Evolutionary conservation across 495 filamentous ascomycete genomes (phyloP), one percentile per base, ranked within the genome.

Genomic region (Neurospora sp.): DNA sequence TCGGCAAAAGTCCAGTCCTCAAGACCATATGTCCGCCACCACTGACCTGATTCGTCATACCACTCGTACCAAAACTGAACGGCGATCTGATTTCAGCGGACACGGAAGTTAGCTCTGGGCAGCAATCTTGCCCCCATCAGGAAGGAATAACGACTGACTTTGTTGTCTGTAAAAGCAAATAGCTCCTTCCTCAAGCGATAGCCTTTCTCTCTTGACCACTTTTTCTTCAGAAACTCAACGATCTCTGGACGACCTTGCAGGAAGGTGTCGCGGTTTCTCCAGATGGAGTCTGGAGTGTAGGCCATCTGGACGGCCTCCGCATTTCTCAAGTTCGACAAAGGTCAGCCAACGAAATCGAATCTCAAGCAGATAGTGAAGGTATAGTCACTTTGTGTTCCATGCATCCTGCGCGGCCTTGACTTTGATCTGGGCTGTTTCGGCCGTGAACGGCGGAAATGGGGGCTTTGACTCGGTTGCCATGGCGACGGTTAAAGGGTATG

Each of bases 1-100:
- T 85, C 85, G 1, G 89, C 91, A 82, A 94, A 97, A 0, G 94
- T 97, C 94, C 93, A 97, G 78, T 97, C 92, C 82, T 97, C 93
- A 35, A 97, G 85, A 0, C 94, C 94, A 79, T 96, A 97, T 59
- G 92, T 94, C 20, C 94, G 86, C 87, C 92, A 96, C 94, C 93
- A 98, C 76, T 92, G 90, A 77, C 93, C 91, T 1, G 86, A 73
- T 7, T 80, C 81, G 77, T 97, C 93, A 71, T 89, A 87, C 82
- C 88, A 97, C 80, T 97, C 94, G 74, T 97, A 97, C 93, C 93
- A 97, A 80, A 97, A 97, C 81, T 96, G 92, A 48, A 96, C 93
- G 1, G 92, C 93, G 76, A 95, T 96, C 82, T 87, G 72, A 5
- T 11, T 40, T 31, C 41, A 3, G 39, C 18, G 14, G 53, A 66